Percentiles rank a stretch among this genome's conserved stretches.
These are phyloP conservation scores for Dryadomyces sulphureus DNA, from an alignment of 2,329 filamentous ascomycete species.

Conservation along the genomic window DNA sequence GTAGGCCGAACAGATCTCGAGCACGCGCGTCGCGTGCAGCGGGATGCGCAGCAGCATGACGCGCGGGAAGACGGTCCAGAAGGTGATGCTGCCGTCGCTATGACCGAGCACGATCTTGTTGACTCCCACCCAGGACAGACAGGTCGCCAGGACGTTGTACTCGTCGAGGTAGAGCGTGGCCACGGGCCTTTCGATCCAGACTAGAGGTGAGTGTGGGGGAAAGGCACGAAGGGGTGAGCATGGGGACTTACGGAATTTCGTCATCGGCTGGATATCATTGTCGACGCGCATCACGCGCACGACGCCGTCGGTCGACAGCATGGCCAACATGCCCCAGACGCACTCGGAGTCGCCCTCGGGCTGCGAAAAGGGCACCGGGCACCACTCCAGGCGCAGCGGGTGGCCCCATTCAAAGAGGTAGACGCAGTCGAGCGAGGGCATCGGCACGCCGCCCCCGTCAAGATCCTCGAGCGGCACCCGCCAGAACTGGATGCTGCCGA, in stretches of 20 bases:
- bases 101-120: constrained; percentile 42
- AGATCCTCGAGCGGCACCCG: constrained; percentile 25
- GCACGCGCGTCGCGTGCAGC: constrained; percentile 36
- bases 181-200: constrained; percentile 28
- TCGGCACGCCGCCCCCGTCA: constrained; percentile 9
- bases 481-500: constrained; percentile 38
- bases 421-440: constrained; percentile 19
- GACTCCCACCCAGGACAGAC: constrained; percentile 38
- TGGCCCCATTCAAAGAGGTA: constrained; percentile 37
- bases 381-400: constrained; percentile 36
- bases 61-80: constrained; percentile 40
- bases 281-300: constrained; percentile 32
- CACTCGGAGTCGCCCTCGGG: not conserved
- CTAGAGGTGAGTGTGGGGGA: constrained; percentile 20
- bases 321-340: constrained; percentile 25
- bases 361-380: constrained; percentile 24
- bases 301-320: constrained; percentile 35
- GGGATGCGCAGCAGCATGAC: constrained; percentile 34
- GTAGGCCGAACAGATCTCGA: constrained; percentile 40
- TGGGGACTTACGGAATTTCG: constrained; percentile 24
- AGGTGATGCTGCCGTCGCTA: constrained; percentile 37
- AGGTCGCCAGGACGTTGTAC: constrained; percentile 31
- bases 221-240: not conserved
- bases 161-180: constrained; percentile 32
- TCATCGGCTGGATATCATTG: constrained; percentile 9